phyloP scores from a whole-genome alignment of 352 stramenopile genomes.

The Phytopythium chamaehyphon region DNA sequence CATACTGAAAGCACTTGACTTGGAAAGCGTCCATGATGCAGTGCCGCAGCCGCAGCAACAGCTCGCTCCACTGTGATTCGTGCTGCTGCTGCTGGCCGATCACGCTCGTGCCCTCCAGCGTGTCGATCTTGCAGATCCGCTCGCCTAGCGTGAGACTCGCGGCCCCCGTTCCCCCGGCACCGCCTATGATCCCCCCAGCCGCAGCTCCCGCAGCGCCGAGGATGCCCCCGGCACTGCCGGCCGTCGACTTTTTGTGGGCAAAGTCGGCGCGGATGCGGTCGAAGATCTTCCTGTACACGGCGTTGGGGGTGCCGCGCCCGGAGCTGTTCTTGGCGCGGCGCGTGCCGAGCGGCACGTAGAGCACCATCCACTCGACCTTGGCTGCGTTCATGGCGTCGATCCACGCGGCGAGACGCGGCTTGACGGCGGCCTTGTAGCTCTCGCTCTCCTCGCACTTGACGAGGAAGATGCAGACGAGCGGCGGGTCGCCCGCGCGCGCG shows the following conservation, averaged over 20 bases:
- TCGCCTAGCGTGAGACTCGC: slow-evolving; percentile 23
- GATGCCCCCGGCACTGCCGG: slow-evolving; percentile 2
- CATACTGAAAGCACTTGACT: slow-evolving; percentile 72
- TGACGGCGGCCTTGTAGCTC: slow-evolving; percentile 51
- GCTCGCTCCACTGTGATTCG: slow-evolving; percentile 75
- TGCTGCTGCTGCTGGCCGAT: slow-evolving; percentile 73
- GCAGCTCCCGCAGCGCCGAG: background rate
- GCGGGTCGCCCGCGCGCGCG: slow-evolving; percentile 16
- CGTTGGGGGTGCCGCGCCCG: slow-evolving; percentile 22
- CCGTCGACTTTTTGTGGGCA: slow-evolving; percentile 31
- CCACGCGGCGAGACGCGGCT: slow-evolving; percentile 48
- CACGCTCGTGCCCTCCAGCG: slow-evolving; percentile 64
- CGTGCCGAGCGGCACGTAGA: slow-evolving; percentile 85
- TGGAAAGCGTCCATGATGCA: slow-evolving; percentile 86
- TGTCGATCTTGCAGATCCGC: slow-evolving; percentile 83
- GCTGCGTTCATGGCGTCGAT: slow-evolving; percentile 66
- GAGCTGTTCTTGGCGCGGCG: slow-evolving; percentile 41
- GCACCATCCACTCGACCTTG: slow-evolving; percentile 70
- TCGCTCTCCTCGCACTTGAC: slow-evolving; percentile 85
- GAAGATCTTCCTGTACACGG: slow-evolving; percentile 79
- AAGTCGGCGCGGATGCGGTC: slow-evolving; percentile 69
- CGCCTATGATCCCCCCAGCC: slow-evolving; percentile 1
- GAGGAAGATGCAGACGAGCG: slow-evolving; percentile 68
- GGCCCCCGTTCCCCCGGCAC: slow-evolving; percentile 4
- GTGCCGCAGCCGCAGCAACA: slow-evolving; percentile 55